Conservation (phyloP, 345 rosid genomes). For the Euphorbia tirucalli region DNA sequence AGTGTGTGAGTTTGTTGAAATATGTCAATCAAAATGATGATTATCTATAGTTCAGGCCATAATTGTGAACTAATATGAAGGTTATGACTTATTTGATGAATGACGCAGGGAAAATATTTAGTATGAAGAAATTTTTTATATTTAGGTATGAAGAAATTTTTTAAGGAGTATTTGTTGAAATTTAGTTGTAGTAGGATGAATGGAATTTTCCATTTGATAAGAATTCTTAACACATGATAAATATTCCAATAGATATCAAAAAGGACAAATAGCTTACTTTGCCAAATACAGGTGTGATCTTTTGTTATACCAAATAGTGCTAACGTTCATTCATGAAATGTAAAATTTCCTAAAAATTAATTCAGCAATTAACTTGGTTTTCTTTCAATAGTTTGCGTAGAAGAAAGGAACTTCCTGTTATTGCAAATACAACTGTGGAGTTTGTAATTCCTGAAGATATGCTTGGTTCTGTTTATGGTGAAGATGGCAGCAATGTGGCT, state of each 20-base stretch:
- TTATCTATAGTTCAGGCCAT: background rate
- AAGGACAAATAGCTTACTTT: background rate
- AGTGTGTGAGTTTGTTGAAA: background rate
- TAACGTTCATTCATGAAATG: background rate
- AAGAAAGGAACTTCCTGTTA: slow-evolving; percentile 11
- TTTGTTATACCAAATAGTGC: background rate
- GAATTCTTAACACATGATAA: background rate
- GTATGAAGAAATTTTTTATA: no score
- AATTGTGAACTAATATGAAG: background rate
- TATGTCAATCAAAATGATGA: background rate
- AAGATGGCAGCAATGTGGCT: slow-evolving; percentile 19
- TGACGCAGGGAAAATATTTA: background rate
- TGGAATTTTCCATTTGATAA: background rate
- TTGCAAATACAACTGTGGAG: slow-evolving; percentile 14
- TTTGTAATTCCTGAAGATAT: slow-evolving; percentile 17
- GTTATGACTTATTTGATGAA: background rate
- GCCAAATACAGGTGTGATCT: background rate
- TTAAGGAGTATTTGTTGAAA: background rate
- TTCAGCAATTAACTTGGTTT: background rate
- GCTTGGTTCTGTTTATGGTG: slow-evolving; percentile 17
- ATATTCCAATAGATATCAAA: background rate
- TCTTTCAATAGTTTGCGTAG: background rate
- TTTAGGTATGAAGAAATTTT: background rate
- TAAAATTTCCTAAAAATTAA: background rate
- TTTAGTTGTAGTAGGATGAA: background rate